These are phyloP conservation scores for Aspergillus texensis DNA, from an alignment of 2,329 filamentous ascomycete genomes.

Conservation along the genomic window DNA sequence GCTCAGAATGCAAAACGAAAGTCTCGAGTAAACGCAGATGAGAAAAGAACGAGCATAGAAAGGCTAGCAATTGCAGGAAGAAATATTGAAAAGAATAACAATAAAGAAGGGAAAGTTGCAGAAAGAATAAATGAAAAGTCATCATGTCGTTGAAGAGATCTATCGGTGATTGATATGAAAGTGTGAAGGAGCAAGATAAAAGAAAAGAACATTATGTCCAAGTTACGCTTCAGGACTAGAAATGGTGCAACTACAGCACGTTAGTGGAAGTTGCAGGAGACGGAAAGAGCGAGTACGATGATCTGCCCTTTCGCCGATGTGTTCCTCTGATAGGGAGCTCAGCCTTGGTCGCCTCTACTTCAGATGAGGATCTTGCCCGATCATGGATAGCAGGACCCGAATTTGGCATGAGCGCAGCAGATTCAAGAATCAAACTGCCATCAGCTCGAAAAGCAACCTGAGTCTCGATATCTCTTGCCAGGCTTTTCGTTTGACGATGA, in stretches of 20 bases:
- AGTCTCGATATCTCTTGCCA: conserved; percentile 36
- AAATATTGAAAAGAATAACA: background rate
- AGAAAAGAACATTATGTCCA: conserved; percentile 8
- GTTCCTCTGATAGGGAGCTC: conserved; percentile 31
- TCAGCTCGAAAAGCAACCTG: conserved; percentile 33
- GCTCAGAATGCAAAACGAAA: conserved; percentile 29
- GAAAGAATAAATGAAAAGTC: conserved; percentile 22
- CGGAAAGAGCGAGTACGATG: conserved; percentile 46
- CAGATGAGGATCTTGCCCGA: conserved; percentile 41
- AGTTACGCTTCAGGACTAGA: conserved; percentile 5
- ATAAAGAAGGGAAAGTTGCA: conserved; percentile 15
- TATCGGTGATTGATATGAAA: conserved; percentile 16
- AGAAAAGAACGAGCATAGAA: conserved; percentile 11
- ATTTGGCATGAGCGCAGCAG: conserved; percentile 27
- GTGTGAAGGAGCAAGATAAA: conserved; percentile 10
- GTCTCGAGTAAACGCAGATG: conserved; percentile 7
- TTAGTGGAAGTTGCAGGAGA: conserved; percentile 15
- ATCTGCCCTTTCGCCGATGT: conserved; percentile 38
- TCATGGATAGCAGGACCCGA: conserved; percentile 32
- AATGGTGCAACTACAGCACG: conserved; percentile 12
- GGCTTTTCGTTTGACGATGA: conserved; percentile 42
- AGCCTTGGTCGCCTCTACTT: conserved; percentile 31
- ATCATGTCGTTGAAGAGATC: conserved; percentile 31
- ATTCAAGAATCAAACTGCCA: conserved; percentile 30
- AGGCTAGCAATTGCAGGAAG: background rate